Percentiles rank a stretch among this genome's conserved stretches.
phyloP scores from a whole-genome alignment of 176 grass and related monocot genomes.

The Oryza meridionalis region DNA sequence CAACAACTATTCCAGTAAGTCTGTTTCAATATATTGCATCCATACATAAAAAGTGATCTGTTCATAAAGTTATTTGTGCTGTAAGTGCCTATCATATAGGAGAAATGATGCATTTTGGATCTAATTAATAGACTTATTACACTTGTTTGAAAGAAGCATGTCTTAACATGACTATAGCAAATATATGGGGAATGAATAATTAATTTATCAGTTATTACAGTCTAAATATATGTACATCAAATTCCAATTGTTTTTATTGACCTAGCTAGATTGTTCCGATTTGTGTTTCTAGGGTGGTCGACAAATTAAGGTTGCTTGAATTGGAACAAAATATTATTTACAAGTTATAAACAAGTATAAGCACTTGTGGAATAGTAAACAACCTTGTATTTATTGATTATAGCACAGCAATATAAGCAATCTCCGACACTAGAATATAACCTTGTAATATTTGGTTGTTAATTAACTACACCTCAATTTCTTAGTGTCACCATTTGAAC shows the following conservation, averaged over 20 bases:
- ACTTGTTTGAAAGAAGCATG: neutral
- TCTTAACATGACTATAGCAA: neutral
- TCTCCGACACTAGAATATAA: neutral
- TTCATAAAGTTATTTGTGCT: neutral
- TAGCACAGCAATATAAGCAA: neutral
- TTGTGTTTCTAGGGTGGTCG: neutral
- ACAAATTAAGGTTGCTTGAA: neutral
- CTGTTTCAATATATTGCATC: neutral
- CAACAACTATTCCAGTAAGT: constrained; percentile 53
- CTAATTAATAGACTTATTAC: neutral
- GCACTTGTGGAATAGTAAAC: neutral
- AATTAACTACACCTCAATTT: neutral
- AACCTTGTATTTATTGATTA: neutral
- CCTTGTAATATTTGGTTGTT: neutral
- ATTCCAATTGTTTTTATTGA: neutral
- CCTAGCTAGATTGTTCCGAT: neutral
- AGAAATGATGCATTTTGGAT: neutral
- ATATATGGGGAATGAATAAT: neutral
- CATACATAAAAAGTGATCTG: neutral
- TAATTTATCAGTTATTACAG: neutral
- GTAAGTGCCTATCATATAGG: neutral
- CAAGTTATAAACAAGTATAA: neutral
- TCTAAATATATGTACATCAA: neutral
- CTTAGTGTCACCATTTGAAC: constrained; percentile 44
- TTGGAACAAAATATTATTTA: neutral